These are phyloP conservation scores for Cladosporium sp. DNA, from an alignment of 2,329 filamentous ascomycete species.

Conservation along the genomic window DNA sequence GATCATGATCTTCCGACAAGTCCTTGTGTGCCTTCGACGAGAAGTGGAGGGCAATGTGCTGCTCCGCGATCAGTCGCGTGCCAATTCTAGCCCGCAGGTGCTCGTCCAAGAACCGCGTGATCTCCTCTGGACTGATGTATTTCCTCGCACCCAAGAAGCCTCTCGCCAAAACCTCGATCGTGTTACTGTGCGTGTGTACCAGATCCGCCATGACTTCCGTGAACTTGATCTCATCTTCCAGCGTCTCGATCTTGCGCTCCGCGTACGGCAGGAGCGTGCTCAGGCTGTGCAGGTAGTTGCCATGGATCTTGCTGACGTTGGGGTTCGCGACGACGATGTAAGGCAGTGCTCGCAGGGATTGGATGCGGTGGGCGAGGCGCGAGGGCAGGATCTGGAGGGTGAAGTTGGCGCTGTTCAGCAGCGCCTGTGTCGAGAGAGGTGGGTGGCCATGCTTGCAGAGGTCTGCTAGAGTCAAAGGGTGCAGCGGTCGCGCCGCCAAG, in stretches of 20 bases:
- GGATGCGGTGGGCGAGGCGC: constrained; percentile 89
- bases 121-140: constrained; percentile 79
- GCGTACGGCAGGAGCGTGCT: constrained; percentile 87
- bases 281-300: constrained; percentile 92
- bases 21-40: constrained; percentile 72
- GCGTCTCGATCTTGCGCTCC: constrained; percentile 68
- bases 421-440: constrained; percentile 74
- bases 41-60: constrained; percentile 89
- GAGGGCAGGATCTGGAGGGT: constrained; percentile 89
- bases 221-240: constrained; percentile 88
- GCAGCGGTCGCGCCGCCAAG: constrained; percentile 75
- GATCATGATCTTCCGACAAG: constrained; percentile 41
- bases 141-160: constrained; percentile 92
- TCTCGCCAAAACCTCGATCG: constrained; percentile 86
- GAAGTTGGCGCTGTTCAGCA: constrained; percentile 92
- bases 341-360: constrained; percentile 87
- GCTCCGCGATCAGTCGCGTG: constrained; percentile 90
- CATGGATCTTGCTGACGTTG: constrained; percentile 90
- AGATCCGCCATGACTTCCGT: constrained; percentile 91
- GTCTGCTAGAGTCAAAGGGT: constrained; percentile 82
- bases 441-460: constrained; percentile 87
- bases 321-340: constrained; percentile 99
- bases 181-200: constrained; percentile 92
- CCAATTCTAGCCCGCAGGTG: constrained; percentile 93
- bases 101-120: constrained; percentile 90